Evolutionary conservation across 305 asterid genomes (phyloP).

Genomic region (Fraxinus angustifolia): DNA sequence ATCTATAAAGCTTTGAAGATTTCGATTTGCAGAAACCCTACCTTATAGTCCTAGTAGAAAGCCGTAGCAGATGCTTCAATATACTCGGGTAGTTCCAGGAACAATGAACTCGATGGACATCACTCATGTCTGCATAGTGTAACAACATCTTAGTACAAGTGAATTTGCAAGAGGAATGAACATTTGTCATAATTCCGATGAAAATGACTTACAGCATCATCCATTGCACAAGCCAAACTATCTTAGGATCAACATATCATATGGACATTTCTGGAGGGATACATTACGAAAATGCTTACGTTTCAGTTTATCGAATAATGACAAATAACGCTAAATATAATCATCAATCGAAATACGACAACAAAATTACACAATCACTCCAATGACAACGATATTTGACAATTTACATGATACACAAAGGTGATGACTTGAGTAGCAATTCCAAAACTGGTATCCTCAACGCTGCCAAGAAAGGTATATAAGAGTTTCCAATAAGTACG

Average conservation of each 20-base stretch:
- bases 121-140: not conserved
- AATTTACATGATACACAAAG: not conserved
- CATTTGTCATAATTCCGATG: not conserved
- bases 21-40: not conserved
- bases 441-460: not conserved
- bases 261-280: not conserved
- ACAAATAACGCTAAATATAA: not conserved
- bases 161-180: not conserved
- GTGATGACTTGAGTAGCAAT: not conserved
- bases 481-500: not conserved
- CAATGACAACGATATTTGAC: not conserved
- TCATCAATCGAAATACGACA: not conserved
- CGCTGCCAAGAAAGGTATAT: not conserved
- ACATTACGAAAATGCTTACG: not conserved
- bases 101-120: not conserved
- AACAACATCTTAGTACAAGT: not conserved
- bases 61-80: not conserved
- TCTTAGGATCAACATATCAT: not conserved
- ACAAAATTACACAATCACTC: not conserved
- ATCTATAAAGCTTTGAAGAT: not conserved
- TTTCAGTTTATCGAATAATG: not conserved
- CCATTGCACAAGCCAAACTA: not conserved
- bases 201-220: not conserved
- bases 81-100: not conserved
- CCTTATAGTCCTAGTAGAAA: not conserved